Evolutionary conservation across 345 rosid species (phyloP).

Genomic region (Lagerstroemia speciosa): DNA sequence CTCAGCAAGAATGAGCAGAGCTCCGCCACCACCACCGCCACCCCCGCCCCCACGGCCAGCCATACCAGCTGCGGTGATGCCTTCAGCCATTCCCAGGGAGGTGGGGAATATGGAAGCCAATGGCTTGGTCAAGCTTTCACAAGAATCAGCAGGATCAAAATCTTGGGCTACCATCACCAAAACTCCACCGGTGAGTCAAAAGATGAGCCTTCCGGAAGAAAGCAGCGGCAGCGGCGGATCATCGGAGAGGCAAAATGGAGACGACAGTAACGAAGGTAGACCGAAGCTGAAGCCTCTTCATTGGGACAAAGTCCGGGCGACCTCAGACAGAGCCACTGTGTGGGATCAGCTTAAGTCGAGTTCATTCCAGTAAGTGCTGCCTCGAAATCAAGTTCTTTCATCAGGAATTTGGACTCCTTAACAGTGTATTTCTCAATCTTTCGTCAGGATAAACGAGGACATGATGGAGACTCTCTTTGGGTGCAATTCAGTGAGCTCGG

Average conservation of each 20-base stretch:
- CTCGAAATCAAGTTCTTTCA: constrained; percentile 6
- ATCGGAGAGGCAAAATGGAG: constrained; percentile 46
- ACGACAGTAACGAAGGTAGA: constrained; percentile 58
- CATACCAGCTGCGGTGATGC: constrained; percentile 23
- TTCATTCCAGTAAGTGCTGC: constrained; percentile 80
- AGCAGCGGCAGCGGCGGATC: constrained; percentile 24
- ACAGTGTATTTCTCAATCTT: background rate
- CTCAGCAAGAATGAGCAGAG: constrained; percentile 26
- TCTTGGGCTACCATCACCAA: constrained; percentile 41
- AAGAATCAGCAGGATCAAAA: constrained; percentile 22
- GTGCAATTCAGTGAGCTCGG: constrained; percentile 63
- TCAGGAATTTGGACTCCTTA: background rate
- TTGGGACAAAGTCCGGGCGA: constrained; percentile 98
- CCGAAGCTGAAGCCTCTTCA: constrained; percentile 90
- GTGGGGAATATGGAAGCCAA: constrained; percentile 24
- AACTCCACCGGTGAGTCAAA: background rate
- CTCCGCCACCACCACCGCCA: constrained; percentile 17
- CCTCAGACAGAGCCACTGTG: constrained; percentile 94
- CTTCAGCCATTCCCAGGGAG: constrained; percentile 24
- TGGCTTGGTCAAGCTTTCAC: constrained; percentile 20
- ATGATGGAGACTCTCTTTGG: constrained; percentile 95
- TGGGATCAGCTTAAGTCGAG: constrained; percentile 98
- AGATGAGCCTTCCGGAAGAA: constrained; percentile 16
- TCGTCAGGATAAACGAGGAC: constrained; percentile 76
- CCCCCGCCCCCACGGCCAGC: constrained; percentile 9